Conservation (phyloP, 257 asterid genomes). For the Solanum medicagineum region DNA sequence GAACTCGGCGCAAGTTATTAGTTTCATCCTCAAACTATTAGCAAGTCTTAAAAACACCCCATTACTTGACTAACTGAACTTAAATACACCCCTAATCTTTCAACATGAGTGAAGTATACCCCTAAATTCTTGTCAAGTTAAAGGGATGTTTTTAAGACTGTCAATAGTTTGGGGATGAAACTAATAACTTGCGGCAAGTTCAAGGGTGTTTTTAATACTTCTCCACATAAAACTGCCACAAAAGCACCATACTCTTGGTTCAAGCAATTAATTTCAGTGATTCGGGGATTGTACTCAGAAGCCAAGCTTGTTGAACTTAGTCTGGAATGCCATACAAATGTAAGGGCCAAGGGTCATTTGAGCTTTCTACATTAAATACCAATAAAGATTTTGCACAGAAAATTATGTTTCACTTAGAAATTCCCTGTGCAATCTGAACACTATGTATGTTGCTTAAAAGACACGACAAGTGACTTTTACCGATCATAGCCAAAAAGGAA, state of each 20-base stretch:
- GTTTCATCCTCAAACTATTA: no score
- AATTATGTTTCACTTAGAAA: neutral
- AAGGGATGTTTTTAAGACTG: no score
- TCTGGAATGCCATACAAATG: neutral
- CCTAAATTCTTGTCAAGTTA: no score
- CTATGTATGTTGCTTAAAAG: neutral
- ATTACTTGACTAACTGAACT: no score
- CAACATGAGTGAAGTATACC: no score
- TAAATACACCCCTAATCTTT: no score
- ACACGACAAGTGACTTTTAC: neutral
- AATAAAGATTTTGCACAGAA: neutral
- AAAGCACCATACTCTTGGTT: neutral
- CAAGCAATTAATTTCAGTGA: neutral
- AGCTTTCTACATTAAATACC: neutral
- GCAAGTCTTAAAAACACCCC: no score
- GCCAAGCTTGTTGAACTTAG: neutral
- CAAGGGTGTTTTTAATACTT: neutral
- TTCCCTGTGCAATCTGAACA: neutral
- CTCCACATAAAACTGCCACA: neutral
- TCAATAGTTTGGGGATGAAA: no score
- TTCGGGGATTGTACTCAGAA: neutral
- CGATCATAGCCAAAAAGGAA: neutral
- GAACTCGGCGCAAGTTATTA: no score
- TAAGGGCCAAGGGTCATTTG: neutral
- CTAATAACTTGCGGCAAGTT: no score